Base-by-base conservation (phyloP, 78 protist genomes). In the Dictyostelium citrinum region DNA sequence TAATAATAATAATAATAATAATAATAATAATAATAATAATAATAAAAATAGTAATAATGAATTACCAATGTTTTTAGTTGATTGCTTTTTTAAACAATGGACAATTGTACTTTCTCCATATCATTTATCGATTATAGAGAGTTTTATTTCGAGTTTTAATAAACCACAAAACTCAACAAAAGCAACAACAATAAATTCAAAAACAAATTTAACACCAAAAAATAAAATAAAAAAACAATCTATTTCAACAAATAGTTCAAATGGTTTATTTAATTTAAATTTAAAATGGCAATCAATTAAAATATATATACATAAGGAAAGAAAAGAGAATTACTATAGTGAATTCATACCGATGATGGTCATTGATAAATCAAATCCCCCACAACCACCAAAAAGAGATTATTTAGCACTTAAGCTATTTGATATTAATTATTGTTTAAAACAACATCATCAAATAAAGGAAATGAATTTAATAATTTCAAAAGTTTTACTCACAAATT, bases 221-320 rank as follows among this genome's bases (percentile, higher is more conserved):
- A 64, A 1, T 9, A 60, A 64, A 64, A 24, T 4, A n/a, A 64
- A 61, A 24, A 61, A 35, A 20, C 17, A 17, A n/a, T 20, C 29
- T 5, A 7, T 10, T 24, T 24, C 71, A 61, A 61, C 5, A 61
- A 61, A 22, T 8, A 61, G 31, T 61, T 61, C 33, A 24, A 29
- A 14, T 27, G 9, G 3, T 22, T 75, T 75, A 43, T 75, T 22
- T 75, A 35, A n/a, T 31, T 75, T 75, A n/a, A 75, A 41, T 29
- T 74, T 74, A 39, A 74, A 74, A 75, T 75, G 81, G 81, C 49
- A 75, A 41, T 75, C 58, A 75, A 39, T 75, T 14, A 75, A 75
- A 75, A 41, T 75, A 41, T 75, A 16, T 41, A n/a, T 75, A 41
- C 81, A 75, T 24, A 43, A n/a, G 6, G 58, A 43, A 9, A 39